These are phyloP conservation scores for Serendipita sp. DNA, from an alignment of 768 basidiomycete species.

Conservation along the genomic window DNA sequence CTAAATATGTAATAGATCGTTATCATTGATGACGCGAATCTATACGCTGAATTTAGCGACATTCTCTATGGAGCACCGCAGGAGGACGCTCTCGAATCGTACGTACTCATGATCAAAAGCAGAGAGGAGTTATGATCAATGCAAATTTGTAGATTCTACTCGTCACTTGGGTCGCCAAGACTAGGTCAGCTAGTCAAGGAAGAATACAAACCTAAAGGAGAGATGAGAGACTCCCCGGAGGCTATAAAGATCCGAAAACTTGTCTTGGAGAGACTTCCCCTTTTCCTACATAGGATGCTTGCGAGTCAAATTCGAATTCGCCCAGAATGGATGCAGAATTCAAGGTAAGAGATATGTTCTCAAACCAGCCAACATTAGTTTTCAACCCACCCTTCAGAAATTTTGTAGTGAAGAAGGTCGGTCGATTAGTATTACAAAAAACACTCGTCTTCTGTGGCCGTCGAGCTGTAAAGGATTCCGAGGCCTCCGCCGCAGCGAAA, in stretches of 20 bases:
- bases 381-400: constrained; percentile 49
- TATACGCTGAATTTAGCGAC: constrained; percentile 62
- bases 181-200: constrained; percentile 62
- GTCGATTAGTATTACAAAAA: neutral
- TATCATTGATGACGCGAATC: constrained; percentile 73
- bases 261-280: constrained; percentile 66
- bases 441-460: constrained; percentile 35
- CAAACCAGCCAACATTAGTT: constrained; percentile 47
- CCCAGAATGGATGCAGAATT: constrained; percentile 41
- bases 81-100: constrained; percentile 81
- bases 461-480: constrained; percentile 39
- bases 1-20: constrained; percentile 32
- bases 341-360: constrained; percentile 44
- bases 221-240: constrained; percentile 31
- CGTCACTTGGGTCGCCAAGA: constrained; percentile 52
- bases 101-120: constrained; percentile 5
- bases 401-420: neutral
- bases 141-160: constrained; percentile 45
- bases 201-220: constrained; percentile 45
- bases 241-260: constrained; percentile 39
- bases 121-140: neutral
- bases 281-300: constrained; percentile 83
- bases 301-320: constrained; percentile 46
- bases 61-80: constrained; percentile 65
- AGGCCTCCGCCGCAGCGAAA: constrained; percentile 66